Base-by-base conservation (phyloP, 192 early-diverging fungal species). In the Rhizoclosmatium globosum region DNA sequence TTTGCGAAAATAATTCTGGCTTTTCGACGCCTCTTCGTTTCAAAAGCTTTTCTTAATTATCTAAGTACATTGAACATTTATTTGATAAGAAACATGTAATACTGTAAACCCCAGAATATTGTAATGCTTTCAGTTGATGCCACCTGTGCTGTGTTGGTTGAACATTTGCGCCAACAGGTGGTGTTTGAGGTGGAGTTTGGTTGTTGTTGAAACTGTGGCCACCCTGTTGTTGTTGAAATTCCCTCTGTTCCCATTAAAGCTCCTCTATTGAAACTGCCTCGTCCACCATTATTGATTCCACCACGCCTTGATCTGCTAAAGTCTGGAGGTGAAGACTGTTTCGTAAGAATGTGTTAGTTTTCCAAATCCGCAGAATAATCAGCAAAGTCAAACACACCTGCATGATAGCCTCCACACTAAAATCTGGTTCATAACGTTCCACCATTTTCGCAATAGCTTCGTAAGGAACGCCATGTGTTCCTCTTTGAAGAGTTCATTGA, bases 361-460 rank as follows among this genome's bases (percentile, higher is more conserved):
- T n/a, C 53, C 11, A 56, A 56, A 56, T 56, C 19, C 19, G 9
- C 11, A 56, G 19, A n/a, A 9, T 56, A 15, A 9, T 56, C 53
- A 9, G 19, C 53, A 56, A 56, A 56, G 53, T 56, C 53, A 56
- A 56, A 56, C 53, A 15, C 53, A 56, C 72, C 58, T 23, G 11
- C 68, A 83, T 57, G 17, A 87, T 81, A 1, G 56, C 68, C n/a
- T 85, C 81, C 4, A 87, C 70, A 11, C 57, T 39, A 56, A 84
- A 84, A n/a, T 81, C 79, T 11, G 21, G 9, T 57, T 89, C 86
- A 70, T 76, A 89, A 3, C 83, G 66, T 13, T 78, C 82, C 17
- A 84, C 11, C 88, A 89, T 89, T 31, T 76, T 44, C 23, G 48
- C 17, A 50, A 89, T 85, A 3, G 76, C 77, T 15, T 86, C 81